A percentile compares a stretch with the other conserved stretches of the same genome.
Conservation (phyloP, 345 rosid genomes). For the Diplotaxis tenuifolia region DNA sequence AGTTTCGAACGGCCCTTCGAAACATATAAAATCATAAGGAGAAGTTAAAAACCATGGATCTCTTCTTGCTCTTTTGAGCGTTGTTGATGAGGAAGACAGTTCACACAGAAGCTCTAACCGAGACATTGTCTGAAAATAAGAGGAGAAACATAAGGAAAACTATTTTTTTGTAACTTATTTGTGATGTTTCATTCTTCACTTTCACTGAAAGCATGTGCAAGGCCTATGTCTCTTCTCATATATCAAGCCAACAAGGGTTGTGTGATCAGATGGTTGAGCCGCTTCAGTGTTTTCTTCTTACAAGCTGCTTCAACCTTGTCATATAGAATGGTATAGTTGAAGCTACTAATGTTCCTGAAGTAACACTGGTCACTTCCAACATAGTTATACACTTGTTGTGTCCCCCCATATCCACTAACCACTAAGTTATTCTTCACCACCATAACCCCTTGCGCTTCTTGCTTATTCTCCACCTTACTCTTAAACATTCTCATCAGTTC, state of each 20-base stretch:
- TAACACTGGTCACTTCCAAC: slow-evolving; percentile 55
- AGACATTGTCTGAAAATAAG: slow-evolving; percentile 4
- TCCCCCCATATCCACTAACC: slow-evolving; percentile 48
- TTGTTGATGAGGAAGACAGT: background rate
- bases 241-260: slow-evolving; percentile 16
- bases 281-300: slow-evolving; percentile 22
- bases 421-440: slow-evolving; percentile 51
- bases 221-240: background rate
- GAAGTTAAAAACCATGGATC: background rate
- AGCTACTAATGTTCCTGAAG: slow-evolving; percentile 76
- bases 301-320: slow-evolving; percentile 45
- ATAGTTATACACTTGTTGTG: slow-evolving; percentile 58
- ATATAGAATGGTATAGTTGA: slow-evolving; percentile 54
- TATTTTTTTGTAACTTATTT: background rate
- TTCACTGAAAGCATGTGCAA: background rate
- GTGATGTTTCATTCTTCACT: background rate
- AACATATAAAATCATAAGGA: background rate
- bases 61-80: background rate
- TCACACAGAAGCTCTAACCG: background rate
- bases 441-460: slow-evolving; percentile 53
- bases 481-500: slow-evolving; percentile 21
- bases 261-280: background rate
- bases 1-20: background rate
- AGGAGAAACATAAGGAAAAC: background rate
- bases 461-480: slow-evolving; percentile 50